phyloP scores from a whole-genome alignment of 805 yeast species.

The Saturnispora hagleri region DNA sequence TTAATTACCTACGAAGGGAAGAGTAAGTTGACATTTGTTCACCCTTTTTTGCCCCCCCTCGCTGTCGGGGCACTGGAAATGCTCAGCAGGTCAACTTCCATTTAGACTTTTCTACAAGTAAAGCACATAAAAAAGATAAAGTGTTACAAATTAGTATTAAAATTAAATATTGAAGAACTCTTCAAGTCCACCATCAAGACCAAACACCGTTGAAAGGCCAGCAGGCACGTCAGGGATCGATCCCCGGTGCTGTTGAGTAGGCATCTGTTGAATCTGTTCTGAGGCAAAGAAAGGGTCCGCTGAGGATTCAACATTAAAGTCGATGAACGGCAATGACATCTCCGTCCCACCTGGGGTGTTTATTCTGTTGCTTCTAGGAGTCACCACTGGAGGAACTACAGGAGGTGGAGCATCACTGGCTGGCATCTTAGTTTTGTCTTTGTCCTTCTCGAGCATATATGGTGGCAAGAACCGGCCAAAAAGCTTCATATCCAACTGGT shows the following conservation, averaged over 20 bases:
- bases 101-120: not conserved
- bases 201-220: slow-evolving; percentile 3
- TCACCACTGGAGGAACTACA: slow-evolving; percentile 22
- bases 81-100: not conserved
- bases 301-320: not conserved
- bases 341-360: not conserved
- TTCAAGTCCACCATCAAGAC: not conserved
- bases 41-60: not conserved
- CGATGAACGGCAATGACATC: not conserved
- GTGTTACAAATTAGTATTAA: not conserved
- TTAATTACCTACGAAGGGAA: not conserved
- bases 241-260: not conserved
- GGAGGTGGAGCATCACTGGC: not conserved
- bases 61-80: not conserved
- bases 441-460: slow-evolving; percentile 49
- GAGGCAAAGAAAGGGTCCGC: not conserved
- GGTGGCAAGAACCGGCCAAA: slow-evolving; percentile 83
- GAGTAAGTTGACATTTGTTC: not conserved
- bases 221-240: slow-evolving; percentile 1
- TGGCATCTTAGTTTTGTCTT: not conserved
- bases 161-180: not conserved
- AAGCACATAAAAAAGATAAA: not conserved
- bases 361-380: not conserved
- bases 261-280: not conserved
- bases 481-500: slow-evolving; percentile 72